These are phyloP conservation scores for Scedosporium apiospermum DNA, from an alignment of 2,329 filamentous ascomycete species.

Conservation along the genomic window DNA sequence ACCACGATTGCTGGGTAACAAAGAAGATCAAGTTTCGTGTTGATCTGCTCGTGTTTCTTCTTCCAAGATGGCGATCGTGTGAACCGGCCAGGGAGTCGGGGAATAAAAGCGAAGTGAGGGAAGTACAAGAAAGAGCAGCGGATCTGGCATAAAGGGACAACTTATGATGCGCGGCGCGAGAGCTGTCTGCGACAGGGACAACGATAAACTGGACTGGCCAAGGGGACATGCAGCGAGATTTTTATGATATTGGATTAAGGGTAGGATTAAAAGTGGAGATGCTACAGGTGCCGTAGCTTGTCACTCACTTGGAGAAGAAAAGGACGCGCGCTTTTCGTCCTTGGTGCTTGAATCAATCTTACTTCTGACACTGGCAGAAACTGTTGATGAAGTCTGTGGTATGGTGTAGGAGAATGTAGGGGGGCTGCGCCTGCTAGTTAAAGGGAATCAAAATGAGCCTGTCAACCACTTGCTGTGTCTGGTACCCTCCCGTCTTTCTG, in stretches of 20 bases:
- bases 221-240: conserved; percentile 14
- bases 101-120: conserved; percentile 12
- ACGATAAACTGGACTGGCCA: conserved; percentile 16
- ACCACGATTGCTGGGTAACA: conserved; percentile 2
- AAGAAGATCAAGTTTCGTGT: conserved; percentile 5
- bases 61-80: conserved; percentile 15
- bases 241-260: conserved; percentile 13
- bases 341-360: not conserved
- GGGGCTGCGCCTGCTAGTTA: not conserved
- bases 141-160: conserved; percentile 1
- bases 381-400: not conserved
- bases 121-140: conserved; percentile 11
- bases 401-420: not conserved
- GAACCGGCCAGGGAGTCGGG: conserved; percentile 11
- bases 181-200: conserved; percentile 10
- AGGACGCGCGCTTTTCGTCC: not conserved
- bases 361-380: not conserved
- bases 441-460: not conserved
- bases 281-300: not conserved
- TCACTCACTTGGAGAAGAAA: not conserved
- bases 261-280: conserved; percentile 15
- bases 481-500: not conserved
- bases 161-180: conserved; percentile 3
- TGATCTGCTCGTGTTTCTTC: conserved; percentile 2
- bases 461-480: not conserved